Evolutionary conservation across 768 basidiomycete genomes (phyloP).

Genomic region (Solioccasus polychromus): DNA sequence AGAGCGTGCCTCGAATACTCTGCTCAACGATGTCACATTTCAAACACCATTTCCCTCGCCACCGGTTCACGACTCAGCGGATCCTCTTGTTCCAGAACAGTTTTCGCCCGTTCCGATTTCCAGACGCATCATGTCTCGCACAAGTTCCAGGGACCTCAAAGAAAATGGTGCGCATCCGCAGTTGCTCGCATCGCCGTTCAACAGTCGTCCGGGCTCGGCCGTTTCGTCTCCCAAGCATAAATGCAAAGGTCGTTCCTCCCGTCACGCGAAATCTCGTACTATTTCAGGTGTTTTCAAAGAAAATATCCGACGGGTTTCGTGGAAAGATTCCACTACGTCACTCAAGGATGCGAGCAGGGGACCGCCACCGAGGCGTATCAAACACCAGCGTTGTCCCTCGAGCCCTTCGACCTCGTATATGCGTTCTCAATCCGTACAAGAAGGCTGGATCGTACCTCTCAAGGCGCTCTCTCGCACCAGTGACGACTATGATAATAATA

Average conservation of each 20-base stretch:
- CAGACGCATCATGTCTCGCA: constrained; percentile 36
- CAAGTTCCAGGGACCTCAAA: constrained; percentile 39
- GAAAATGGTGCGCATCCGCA: constrained; percentile 32
- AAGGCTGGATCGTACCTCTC: constrained; percentile 15
- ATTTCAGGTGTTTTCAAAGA: constrained; percentile 32
- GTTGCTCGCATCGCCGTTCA: constrained; percentile 44
- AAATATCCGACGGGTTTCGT: constrained; percentile 11
- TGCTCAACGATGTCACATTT: constrained; percentile 20
- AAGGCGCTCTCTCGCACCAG: constrained; percentile 6
- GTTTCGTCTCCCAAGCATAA: constrained; percentile 34
- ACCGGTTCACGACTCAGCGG: constrained; percentile 22
- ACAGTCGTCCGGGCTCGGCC: constrained; percentile 42
- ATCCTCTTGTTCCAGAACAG: constrained; percentile 28
- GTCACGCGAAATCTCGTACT: constrained; percentile 37
- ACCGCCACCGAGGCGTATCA: constrained; percentile 10
- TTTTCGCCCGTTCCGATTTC: constrained; percentile 43
- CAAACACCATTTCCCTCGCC: constrained; percentile 28
- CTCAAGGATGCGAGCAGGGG: constrained; percentile 14
- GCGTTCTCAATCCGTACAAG: constrained; percentile 14
- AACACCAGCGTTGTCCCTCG: constrained; percentile 19
- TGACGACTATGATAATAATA: background rate
- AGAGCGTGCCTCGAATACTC: constrained; percentile 7
- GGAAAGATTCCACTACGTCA: constrained; percentile 17
- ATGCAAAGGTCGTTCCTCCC: constrained; percentile 10
- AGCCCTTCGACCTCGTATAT: constrained; percentile 28